These are phyloP conservation scores for Candida methanosorbosa DNA, from an alignment of 805 yeast genomes.

Conservation along the genomic window DNA sequence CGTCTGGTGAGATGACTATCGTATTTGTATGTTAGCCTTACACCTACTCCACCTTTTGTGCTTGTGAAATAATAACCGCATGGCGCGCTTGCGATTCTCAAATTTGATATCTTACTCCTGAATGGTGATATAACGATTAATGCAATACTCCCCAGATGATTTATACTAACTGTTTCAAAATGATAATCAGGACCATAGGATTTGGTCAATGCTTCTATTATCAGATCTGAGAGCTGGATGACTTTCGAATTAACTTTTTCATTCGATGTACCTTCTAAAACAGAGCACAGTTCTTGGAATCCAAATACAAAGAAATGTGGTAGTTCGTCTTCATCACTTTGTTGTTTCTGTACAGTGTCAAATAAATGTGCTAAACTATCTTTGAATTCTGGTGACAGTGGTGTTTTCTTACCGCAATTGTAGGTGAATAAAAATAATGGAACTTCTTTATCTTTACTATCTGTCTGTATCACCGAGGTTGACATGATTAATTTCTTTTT, in stretches of 20 bases:
- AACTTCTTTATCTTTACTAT: too few species aligned
- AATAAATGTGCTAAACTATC: slow-evolving; percentile 19
- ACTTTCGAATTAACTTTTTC: slow-evolving; percentile 28
- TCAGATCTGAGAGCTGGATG: slow-evolving; percentile 23
- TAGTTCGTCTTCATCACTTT: slow-evolving; percentile 9
- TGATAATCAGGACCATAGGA: slow-evolving; percentile 24
- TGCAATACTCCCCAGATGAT: slow-evolving; percentile 53
- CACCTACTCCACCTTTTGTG: slow-evolving; percentile 67
- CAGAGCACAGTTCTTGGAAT: slow-evolving; percentile 54
- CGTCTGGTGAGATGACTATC: neutral
- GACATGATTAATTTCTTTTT: too few species aligned
- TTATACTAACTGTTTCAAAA: slow-evolving; percentile 33
- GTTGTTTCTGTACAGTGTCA: slow-evolving; percentile 13
- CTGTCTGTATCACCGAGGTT: too few species aligned
- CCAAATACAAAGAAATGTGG: slow-evolving; percentile 52
- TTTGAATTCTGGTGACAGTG: slow-evolving; percentile 25
- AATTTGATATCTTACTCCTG: slow-evolving; percentile 16
- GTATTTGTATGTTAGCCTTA: slow-evolving; percentile 33
- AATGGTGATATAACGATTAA: slow-evolving; percentile 40
- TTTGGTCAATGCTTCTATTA: slow-evolving; percentile 26
- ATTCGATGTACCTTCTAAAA: slow-evolving; percentile 44
- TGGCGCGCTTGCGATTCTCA: slow-evolving; percentile 27
- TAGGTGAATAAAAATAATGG: slow-evolving; percentile 30
- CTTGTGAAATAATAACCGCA: slow-evolving; percentile 56
- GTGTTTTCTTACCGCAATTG: slow-evolving; percentile 44